Evolutionary conservation across 345 rosid genomes (phyloP).

Genomic region (Murraya koenigii): DNA sequence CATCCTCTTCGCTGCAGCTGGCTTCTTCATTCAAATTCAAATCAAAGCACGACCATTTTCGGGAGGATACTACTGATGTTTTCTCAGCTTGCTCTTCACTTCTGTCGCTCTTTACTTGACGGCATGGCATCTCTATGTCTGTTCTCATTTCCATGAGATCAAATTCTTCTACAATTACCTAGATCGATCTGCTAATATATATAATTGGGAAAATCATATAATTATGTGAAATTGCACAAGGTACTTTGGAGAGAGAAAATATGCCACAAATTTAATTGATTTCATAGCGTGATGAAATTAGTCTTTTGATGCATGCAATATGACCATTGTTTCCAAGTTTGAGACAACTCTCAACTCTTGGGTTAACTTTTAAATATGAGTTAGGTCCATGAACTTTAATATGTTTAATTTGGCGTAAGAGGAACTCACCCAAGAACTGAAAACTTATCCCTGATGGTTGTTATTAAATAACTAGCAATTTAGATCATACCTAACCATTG

Average conservation of each 20-base stretch:
- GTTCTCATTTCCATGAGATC: constrained; percentile 5
- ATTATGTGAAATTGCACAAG: background rate
- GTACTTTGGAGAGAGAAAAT: background rate
- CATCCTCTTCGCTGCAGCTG: constrained; percentile 19
- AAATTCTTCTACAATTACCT: background rate
- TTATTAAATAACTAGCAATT: background rate
- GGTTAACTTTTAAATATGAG: no score
- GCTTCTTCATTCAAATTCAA: constrained; percentile 50
- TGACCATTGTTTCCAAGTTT: background rate
- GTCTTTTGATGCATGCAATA: background rate
- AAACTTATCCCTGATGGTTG: background rate
- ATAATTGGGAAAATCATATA: no score
- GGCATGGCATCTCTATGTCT: constrained; percentile 7
- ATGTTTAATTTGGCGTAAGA: no score
- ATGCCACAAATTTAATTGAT: background rate
- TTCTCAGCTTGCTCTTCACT: constrained; percentile 28
- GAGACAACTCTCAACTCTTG: no score
- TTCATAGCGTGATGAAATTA: background rate
- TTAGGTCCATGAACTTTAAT: no score
- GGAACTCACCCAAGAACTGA: no score
- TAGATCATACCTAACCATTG: constrained; percentile 19
- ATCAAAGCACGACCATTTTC: constrained; percentile 36
- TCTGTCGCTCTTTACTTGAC: constrained; percentile 16
- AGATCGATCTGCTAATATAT: background rate
- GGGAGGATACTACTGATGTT: constrained; percentile 22